phyloP scores from a whole-genome alignment of 257 asterid genomes.

The Solanum peruvianum region DNA sequence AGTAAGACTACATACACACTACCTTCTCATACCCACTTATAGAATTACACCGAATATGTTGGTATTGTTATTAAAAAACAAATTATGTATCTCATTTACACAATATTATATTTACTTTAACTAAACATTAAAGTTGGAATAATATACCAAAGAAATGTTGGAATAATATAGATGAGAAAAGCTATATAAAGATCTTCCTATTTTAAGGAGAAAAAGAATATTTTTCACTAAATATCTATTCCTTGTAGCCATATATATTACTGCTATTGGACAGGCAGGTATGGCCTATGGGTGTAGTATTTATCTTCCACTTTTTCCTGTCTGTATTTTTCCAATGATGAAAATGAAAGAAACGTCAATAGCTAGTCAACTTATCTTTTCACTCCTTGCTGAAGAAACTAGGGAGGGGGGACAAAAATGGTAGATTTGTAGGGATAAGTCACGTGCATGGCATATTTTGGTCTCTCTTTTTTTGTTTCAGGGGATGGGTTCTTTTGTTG shows the following conservation, averaged over 20 bases:
- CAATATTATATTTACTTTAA: not conserved
- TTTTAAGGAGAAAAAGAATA: not conserved
- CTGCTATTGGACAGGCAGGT: not conserved
- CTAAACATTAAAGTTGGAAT: not conserved
- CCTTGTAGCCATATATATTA: not conserved
- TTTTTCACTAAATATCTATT: not conserved
- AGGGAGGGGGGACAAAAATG: not conserved
- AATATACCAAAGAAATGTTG: not conserved
- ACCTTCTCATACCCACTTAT: not conserved
- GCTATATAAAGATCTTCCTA: not conserved
- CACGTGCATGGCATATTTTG: not conserved
- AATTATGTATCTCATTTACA: not conserved
- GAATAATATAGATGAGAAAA: not conserved
- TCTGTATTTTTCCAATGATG: not conserved
- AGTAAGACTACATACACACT: not conserved
- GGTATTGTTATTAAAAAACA: not conserved
- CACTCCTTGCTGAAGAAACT: not conserved
- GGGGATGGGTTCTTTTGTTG: not conserved
- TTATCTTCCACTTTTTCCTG: not conserved
- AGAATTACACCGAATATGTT: not conserved
- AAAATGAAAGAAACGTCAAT: not conserved
- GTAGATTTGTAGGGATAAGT: not conserved
- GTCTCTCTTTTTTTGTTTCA: not conserved
- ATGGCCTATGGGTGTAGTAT: not conserved
- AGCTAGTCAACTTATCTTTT: not conserved